Percentiles rank a stretch among this genome's conserved stretches.
These are phyloP conservation scores for Colletotrichum acutatum DNA, from an alignment of 2,329 filamentous ascomycete species.

Conservation along the genomic window DNA sequence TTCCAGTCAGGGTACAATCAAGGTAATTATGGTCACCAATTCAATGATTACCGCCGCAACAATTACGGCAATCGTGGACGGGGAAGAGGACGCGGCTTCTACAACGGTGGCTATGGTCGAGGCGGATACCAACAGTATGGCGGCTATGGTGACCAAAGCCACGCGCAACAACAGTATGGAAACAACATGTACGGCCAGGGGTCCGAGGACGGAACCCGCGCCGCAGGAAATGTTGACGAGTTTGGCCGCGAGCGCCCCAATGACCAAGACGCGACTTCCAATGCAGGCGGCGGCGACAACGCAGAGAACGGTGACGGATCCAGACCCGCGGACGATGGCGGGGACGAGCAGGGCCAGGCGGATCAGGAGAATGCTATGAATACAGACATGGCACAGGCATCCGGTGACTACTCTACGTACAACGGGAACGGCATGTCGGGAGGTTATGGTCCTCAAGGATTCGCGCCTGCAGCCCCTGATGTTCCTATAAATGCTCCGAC, in stretches of 20 bases:
- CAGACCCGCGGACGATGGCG: constrained; percentile 35
- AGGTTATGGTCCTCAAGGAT: constrained; percentile 38
- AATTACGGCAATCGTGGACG: constrained; percentile 75
- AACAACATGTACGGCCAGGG: constrained; percentile 35
- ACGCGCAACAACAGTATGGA: constrained; percentile 34
- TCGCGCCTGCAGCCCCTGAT: constrained; percentile 49
- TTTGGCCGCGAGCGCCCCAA: constrained; percentile 47
- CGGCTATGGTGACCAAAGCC: constrained; percentile 50
- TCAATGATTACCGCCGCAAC: constrained; percentile 81
- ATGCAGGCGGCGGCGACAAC: constrained; percentile 20
- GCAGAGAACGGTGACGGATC: constrained; percentile 14
- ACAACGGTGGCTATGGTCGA: constrained; percentile 64
- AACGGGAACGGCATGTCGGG: constrained; percentile 44
- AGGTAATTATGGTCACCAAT: constrained; percentile 85
- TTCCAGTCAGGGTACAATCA: constrained; percentile 82
- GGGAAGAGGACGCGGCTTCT: constrained; percentile 73
- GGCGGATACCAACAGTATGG: constrained; percentile 63
- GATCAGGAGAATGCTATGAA: constrained; percentile 42
- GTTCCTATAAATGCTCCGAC: constrained; percentile 81
- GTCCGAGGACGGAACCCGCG: constrained; percentile 37
- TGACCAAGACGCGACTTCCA: constrained; percentile 21
- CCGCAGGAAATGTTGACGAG: constrained; percentile 50
- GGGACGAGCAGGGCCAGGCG: constrained; percentile 39
- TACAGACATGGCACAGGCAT: constrained; percentile 41
- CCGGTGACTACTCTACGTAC: constrained; percentile 40